Evolutionary conservation across 441 rosid species (phyloP), one percentile per base, ranked within the genome.

Genomic region (Viola pubescens): DNA sequence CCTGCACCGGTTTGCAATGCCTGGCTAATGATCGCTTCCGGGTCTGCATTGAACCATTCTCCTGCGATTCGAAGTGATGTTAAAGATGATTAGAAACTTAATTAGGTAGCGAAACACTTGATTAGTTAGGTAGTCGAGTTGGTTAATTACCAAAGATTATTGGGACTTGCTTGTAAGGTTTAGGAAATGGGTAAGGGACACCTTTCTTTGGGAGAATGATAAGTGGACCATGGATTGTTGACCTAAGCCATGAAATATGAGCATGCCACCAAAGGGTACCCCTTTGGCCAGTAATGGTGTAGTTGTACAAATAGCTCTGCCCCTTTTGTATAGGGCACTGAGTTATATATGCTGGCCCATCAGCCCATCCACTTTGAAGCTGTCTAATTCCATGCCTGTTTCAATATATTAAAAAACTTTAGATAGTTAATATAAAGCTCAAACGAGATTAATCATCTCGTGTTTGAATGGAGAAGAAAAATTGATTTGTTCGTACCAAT

Each of bases 31-130:
- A 89, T 61, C 41, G 89, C 89, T 69, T 79, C 86, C 52, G 89
- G 70, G 66, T 83, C 97, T n/a, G 79, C 73, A 75, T 79, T 85
- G 60, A 81, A 87, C 97, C 95, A 89, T 69, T 89, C 88, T n/a
- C 91, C 91, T 85, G 70, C 61, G 61, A 37, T 47, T 16, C 4
- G 7, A 6, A 37, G 9, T 42, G 19, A 16, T 16, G 19, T 16
- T 9, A 48, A 1, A 48, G 14, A 48, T 16, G 14, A 8, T 8
- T 7, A 47, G 12, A 48, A 12, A 48, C 51, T 48, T 19, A n/a
- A 16, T 16, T 16, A 16, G 19, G 19, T 26, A 26, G 34, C 34
- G 3, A 26, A 2, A 26, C 51, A 48, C 0, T 48, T 48, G 7
- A 11, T 48, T 48, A 7, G n/a, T 8, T 5, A 48, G 3, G 51